Evolutionary conservation across 2,329 filamentous ascomycete genomes (phyloP), one percentile per base, ranked within the genome.

Genomic region (Colletotrichum costaricense): DNA sequence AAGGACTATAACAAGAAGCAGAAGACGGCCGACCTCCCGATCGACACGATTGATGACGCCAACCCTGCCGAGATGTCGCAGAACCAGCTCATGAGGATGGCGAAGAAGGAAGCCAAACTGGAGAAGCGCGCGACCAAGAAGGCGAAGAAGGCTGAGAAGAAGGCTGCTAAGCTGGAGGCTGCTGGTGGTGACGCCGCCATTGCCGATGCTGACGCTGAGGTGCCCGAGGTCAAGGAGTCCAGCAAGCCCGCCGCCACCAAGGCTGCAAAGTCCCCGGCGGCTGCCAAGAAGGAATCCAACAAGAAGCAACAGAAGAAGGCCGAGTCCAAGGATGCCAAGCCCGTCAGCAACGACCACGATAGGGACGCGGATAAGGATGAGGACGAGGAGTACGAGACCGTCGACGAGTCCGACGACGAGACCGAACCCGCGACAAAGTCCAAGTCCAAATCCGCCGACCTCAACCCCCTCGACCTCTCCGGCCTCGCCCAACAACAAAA

Each of bases 1-100:
- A 82, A 83, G 69, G 77, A 78, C 54, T 77, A 89, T 77, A 90
- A 92, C 77, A 90, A 92, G 79, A 93, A 92, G 82, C 85, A 86
- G 74, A 86, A 86, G 78, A 71, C 78, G 42, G 84, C 86, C 57
- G 74, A 75, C 26, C 42, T 49, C 42, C 66, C 73, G 42, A 70
- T 75, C 57, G 73, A 68, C 35, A 66, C 64, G 35, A 63, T 75
- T 59, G 66, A 63, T 8, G 74, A 75, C 58, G 74, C 56, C 64
- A 75, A 75, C 54, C 72, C 74, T 6, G 74, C 74, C 69, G 73
- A 75, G n/a, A 75, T 75, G 74, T 73, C 73, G 19, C 72, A 75
- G 52, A 69, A 56, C 7, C 62, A 75, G 67, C 74, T 75, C 19
- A 75, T 75, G 74, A 74, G 67, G 38, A 38, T 65, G 26, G 74